phyloP scores from a whole-genome alignment of 1,284 basidiomycete genomes.

The Cutaneotrichosporon cyanovorans region DNA sequence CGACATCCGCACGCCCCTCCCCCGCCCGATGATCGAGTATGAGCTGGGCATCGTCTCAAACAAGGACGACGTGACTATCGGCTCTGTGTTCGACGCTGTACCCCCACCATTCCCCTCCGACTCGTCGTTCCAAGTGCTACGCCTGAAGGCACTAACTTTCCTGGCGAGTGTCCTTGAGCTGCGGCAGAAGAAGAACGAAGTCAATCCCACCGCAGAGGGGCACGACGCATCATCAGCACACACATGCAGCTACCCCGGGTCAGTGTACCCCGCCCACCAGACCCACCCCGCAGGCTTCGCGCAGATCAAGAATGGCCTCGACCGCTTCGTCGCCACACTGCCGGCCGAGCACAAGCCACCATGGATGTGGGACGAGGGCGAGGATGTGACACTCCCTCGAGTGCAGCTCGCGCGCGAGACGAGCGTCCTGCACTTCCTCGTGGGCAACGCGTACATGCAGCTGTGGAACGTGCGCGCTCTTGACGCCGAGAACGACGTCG shows the following conservation, averaged over 20 bases:
- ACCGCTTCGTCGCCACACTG: conserved; percentile 12
- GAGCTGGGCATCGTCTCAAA: conserved; percentile 20
- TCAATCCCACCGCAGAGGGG: neutral
- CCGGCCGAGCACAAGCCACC: conserved; percentile 29
- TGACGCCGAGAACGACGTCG: conserved; percentile 18
- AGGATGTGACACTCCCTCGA: conserved; percentile 10
- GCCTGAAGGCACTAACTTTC: conserved; percentile 23
- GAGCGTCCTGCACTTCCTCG: conserved; percentile 20
- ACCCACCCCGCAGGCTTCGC: conserved; percentile 16
- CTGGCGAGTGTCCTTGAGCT: conserved; percentile 17
- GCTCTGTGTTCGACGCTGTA: conserved; percentile 9
- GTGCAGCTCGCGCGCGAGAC: conserved; percentile 13
- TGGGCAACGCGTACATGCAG: conserved; percentile 26
- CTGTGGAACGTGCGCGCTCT: conserved; percentile 25
- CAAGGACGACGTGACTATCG: conserved; percentile 20
- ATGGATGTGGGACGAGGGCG: conserved; percentile 26
- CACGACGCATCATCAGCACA: neutral
- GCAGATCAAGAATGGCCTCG: conserved; percentile 11
- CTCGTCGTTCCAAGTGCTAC: conserved; percentile 17
- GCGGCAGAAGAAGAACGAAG: conserved; percentile 9
- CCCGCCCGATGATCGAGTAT: conserved; percentile 25
- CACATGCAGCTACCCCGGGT: conserved; percentile 15
- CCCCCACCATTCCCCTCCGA: conserved; percentile 7
- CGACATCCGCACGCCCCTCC: conserved; percentile 29
- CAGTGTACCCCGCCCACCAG: conserved; percentile 7